These are phyloP conservation scores for Echinochloa phyllopogon DNA, from an alignment of 176 grass and related monocot genomes.

Conservation along the genomic window DNA sequence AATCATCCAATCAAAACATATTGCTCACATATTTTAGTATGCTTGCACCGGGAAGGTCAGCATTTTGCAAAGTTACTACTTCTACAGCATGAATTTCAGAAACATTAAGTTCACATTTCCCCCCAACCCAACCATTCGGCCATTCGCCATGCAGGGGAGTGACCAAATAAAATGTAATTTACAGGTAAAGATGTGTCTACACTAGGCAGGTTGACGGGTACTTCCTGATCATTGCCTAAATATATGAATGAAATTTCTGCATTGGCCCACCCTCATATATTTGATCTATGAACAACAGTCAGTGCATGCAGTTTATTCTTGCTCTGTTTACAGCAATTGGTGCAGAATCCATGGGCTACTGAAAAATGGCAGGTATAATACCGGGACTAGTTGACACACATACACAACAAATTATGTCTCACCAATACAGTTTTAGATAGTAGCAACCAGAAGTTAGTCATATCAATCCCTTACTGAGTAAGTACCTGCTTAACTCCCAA, in stretches of 20 bases:
- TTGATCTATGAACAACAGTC: neutral
- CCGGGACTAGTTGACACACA: neutral
- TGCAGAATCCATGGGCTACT: neutral
- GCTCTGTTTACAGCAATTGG: neutral
- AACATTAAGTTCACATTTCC: neutral
- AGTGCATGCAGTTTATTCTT: constrained; percentile 5
- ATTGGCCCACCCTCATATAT: neutral
- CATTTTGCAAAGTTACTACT: neutral
- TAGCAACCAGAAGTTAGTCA: neutral
- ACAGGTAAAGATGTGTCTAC: neutral
- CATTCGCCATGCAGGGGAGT: neutral
- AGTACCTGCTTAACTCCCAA: neutral
- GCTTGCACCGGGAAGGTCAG: neutral
- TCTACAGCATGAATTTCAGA: neutral
- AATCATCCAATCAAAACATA: neutral
- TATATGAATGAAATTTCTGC: neutral
- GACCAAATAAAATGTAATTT: constrained; percentile 4
- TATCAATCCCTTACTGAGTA: neutral
- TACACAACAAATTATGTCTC: neutral
- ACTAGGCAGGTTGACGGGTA: neutral
- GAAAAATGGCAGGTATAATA: neutral
- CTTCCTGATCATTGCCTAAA: neutral
- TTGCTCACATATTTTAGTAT: neutral
- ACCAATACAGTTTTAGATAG: neutral
- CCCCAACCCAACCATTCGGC: neutral